Evolutionary conservation across 2,329 filamentous ascomycete species (phyloP), one percentile per base, ranked within the genome.

Genomic region (Nigrospora sphaerica): DNA sequence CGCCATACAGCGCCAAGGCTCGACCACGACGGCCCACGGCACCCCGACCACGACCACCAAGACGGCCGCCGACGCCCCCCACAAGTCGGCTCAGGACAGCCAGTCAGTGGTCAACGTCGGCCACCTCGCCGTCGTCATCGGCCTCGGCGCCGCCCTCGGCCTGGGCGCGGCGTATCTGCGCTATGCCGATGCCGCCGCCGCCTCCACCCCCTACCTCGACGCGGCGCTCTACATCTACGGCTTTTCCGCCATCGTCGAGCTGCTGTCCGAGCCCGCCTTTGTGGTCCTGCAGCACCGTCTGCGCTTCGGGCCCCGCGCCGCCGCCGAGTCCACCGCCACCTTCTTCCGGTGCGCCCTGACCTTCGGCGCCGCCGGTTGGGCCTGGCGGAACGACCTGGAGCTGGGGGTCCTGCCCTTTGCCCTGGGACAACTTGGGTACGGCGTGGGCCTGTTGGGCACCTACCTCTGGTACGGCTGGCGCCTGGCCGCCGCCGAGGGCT

Each of bases 101-200:
- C 92, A 97, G 64, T 81, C 86, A 3, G 83, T 92, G 38, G 79
- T 97, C 65, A 98, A 98, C 59, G 73, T 95, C 35, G 87, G 90
- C 2, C 95, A 95, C 63, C 68, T 97, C 18, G 80, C 89, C 18
- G 73, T 95, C 13, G 62, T 74, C 0, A 71, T 92, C 1, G 91
- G 91, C 1, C 55, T 82, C 12, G 66, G 80, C 1, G 75, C 90
- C 32, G 80, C 86, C 1, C 62, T 78, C 13, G 59, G 75, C 1
- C 71, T 96, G 2, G 86, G 83, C 13, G 71, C 74, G 60, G 71
- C 84, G 45, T 96, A 95, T 65, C 68, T 85, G 14, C 71, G 69
- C 4, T 78, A 74, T 5, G 65, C 75, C 3, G 64, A 61, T 4
- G 54, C 71, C 1, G 65, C 68, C 2, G 72, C 75, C 2, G 64